Evolutionary conservation across 202 grass and related monocot genomes (phyloP).

Genomic region (Musa balbisiana): DNA sequence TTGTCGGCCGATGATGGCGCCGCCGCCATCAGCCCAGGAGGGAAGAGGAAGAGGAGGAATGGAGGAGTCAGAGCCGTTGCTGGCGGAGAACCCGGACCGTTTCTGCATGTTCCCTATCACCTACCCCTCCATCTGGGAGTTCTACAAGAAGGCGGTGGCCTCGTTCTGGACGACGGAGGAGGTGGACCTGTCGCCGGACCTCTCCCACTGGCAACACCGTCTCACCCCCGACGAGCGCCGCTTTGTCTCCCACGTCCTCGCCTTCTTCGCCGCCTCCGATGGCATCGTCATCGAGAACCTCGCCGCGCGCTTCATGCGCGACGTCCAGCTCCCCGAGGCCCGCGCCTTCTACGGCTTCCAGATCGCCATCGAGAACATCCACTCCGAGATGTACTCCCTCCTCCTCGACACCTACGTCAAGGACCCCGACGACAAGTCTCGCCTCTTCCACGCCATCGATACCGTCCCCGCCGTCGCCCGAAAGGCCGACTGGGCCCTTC

Average conservation of each 20-base stretch:
- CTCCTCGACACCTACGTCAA: slow-evolving; percentile 12
- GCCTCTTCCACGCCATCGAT: not conserved
- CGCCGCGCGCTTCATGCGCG: not conserved
- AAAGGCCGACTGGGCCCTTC: slow-evolving; percentile 1
- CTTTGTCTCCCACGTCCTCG: slow-evolving; percentile 15
- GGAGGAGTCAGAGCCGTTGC: not conserved
- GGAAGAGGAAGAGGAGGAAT: not conserved
- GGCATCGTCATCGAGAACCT: slow-evolving; percentile 14
- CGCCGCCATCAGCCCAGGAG: too few species aligned
- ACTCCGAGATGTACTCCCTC: slow-evolving; percentile 16
- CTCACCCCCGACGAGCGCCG: not conserved
- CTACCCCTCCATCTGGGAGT: slow-evolving; percentile 4
- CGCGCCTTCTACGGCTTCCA: slow-evolving; percentile 19
- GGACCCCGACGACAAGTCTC: not conserved
- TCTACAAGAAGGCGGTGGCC: slow-evolving; percentile 17
- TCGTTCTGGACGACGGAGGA: slow-evolving; percentile 13
- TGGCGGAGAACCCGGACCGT: not conserved
- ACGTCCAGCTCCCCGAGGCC: slow-evolving; percentile 3
- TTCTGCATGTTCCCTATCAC: slow-evolving; percentile 5
- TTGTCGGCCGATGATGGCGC: too few species aligned
- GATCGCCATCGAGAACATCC: slow-evolving; percentile 13
- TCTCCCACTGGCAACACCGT: not conserved
- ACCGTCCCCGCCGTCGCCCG: not conserved
- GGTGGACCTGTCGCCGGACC: not conserved
- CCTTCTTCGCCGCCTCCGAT: slow-evolving; percentile 10